Conservation (phyloP, 1,284 basidiomycete genomes). For the Trametes pubescens region DNA sequence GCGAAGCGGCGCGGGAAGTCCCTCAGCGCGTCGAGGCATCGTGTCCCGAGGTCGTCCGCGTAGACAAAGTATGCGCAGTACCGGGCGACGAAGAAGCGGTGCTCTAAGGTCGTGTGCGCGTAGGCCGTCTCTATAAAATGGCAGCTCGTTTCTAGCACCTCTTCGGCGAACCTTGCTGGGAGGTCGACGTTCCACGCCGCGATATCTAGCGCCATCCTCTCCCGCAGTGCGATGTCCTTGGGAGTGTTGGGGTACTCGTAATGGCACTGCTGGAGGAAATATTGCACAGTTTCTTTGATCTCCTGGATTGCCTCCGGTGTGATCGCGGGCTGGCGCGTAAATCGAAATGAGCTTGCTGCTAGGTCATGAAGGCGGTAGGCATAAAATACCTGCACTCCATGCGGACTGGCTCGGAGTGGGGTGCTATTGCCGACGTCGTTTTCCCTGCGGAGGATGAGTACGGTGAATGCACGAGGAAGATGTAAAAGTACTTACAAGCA, state of each 20-base stretch:
- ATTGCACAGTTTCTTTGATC: background rate
- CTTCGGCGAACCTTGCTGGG: background rate
- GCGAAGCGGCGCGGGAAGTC: conserved; percentile 27
- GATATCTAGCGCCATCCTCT: background rate
- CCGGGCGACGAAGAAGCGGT: conserved; percentile 25
- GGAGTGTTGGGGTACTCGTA: background rate
- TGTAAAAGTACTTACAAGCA: no score
- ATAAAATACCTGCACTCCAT: no score
- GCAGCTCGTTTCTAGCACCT: conserved; percentile 24
- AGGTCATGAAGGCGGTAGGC: no score
- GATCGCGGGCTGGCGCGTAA: background rate
- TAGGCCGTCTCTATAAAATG: conserved; percentile 28
- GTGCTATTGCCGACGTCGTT: no score
- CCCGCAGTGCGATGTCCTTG: background rate
- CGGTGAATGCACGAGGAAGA: no score
- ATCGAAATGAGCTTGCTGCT: background rate
- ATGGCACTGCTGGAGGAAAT: conserved; percentile 3
- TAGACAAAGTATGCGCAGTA: conserved; percentile 30
- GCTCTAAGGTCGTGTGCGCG: conserved; percentile 23
- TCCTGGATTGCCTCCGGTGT: background rate
- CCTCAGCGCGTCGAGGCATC: conserved; percentile 19
- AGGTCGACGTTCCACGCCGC: conserved; percentile 13
- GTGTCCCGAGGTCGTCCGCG: conserved; percentile 25
- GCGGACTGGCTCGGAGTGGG: no score
- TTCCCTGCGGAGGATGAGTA: no score